Base-by-base conservation (phyloP, 306 rosid species). In the Pterocarpus macrocarpus region DNA sequence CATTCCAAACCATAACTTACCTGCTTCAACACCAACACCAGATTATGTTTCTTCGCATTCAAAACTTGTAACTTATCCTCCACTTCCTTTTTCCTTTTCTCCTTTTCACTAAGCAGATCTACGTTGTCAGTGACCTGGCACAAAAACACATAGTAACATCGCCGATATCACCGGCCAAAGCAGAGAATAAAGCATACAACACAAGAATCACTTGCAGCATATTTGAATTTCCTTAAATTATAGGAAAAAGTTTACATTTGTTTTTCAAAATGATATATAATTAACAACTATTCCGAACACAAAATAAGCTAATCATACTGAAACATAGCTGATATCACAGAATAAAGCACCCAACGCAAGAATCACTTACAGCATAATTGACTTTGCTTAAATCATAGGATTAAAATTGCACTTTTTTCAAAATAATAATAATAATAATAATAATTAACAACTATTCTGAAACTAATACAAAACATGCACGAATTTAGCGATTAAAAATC, bases 1-100 rank as follows among this genome's bases (percentile, higher is more conserved):
- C 61, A 55, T 55, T 14, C 22, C n/a, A 14, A 68, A 69, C 34
- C 53, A 75, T 50, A 43, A n/a, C 41, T 78, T 74, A 96, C 99
- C 98, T 96, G 98, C 84, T 96, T 96, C 82, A 96, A 87, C 63
- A 87, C 90, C 56, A 82, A 88, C n/a, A 96, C 99, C 34, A 93
- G 87, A 76, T 81, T 91, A 81, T 96, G 99, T 75, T 93, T 96
- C 82, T 90, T 92, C 5, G 82, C 90, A 81, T 90, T 92, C 93
- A 96, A 81, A 71, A 90, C 90, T 45, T 90, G 76, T 78, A 96
- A 77, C 86, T 90, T 93, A 56, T 87, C 94, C 85, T 90, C 92
- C 16, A 96, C 91, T 78, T 92, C 98, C 73, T 69, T 88, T 83
- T 87, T 93, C 88, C 99, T 87, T 43, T 90, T 88, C 82, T 62